Percentiles rank a stretch among this genome's conserved stretches.
phyloP scores from a whole-genome alignment of 2,329 filamentous ascomycete species.

The Eutypa lata region DNA sequence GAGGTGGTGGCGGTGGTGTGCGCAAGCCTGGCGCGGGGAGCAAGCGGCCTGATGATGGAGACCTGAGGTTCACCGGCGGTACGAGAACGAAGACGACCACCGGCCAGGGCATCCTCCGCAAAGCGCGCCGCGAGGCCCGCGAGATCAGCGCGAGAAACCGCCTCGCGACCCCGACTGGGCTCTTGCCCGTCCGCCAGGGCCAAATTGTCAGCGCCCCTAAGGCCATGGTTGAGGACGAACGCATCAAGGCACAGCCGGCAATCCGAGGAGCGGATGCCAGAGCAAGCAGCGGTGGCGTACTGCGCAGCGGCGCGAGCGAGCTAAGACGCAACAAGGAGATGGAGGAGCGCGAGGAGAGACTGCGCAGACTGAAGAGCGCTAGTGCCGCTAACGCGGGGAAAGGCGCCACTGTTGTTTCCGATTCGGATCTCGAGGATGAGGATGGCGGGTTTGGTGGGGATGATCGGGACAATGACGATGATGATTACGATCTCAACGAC shows the following conservation, averaged over 20 bases:
- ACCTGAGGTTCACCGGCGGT: slow-evolving; percentile 43
- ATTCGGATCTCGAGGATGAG: slow-evolving; percentile 35
- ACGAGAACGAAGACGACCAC: slow-evolving; percentile 50
- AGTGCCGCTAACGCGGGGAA: too few relatives aligned
- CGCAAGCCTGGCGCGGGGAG: slow-evolving; percentile 10
- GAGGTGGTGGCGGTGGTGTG: slow-evolving; percentile 10
- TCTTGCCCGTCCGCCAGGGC: slow-evolving; percentile 28
- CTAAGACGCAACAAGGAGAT: slow-evolving; percentile 18
- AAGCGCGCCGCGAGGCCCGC: slow-evolving; percentile 53
- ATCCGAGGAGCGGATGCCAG: slow-evolving; percentile 11
- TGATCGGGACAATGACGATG: slow-evolving; percentile 18
- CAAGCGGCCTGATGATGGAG: slow-evolving; percentile 26
- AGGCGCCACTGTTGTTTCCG: slow-evolving; percentile 36
- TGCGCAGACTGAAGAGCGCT: slow-evolving; percentile 31
- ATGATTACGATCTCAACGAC: slow-evolving; percentile 8
- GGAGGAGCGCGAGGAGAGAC: slow-evolving; percentile 35
- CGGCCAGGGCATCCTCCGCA: slow-evolving; percentile 53
- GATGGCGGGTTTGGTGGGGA: slow-evolving; percentile 22
- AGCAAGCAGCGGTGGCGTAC: background rate
- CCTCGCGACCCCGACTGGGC: slow-evolving; percentile 38
- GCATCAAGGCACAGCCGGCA: slow-evolving; percentile 36
- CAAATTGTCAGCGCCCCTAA: slow-evolving; percentile 48
- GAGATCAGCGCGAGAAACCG: slow-evolving; percentile 49
- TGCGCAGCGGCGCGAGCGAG: slow-evolving; percentile 1
- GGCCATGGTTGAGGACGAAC: slow-evolving; percentile 52